Evolutionary conservation across 1,284 basidiomycete genomes (phyloP).

Genomic region (Ceratobasidium sp.): DNA sequence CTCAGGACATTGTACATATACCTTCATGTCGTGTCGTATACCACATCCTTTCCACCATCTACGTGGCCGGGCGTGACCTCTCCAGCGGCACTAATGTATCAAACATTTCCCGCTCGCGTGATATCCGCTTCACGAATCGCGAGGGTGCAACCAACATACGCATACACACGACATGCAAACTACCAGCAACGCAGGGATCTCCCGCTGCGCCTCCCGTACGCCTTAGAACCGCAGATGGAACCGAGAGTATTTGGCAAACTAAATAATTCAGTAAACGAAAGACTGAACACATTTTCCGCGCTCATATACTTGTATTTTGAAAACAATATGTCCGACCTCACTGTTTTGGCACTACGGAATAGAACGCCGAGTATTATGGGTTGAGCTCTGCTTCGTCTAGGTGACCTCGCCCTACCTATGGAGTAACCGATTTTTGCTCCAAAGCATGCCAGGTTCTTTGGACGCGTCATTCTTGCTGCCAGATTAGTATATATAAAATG

Average conservation of each 20-base stretch:
- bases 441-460: conserved; percentile 72
- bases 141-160: conserved; percentile 10
- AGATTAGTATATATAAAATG: conserved; percentile 61
- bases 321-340: conserved; percentile 72
- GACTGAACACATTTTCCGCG: too few species aligned
- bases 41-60: too few species aligned
- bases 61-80: too few species aligned
- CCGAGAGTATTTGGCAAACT: conserved; percentile 1
- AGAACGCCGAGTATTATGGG: conserved; percentile 75
- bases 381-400: conserved; percentile 82
- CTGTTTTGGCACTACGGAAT: conserved; percentile 79
- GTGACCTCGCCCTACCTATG: conserved; percentile 67
- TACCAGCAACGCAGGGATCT: conserved; percentile 10
- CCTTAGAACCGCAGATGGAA: conserved; percentile 1
- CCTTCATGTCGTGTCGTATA: too few species aligned
- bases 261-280: neutral
- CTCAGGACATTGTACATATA: too few species aligned
- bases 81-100: too few species aligned
- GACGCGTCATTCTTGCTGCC: conserved; percentile 84
- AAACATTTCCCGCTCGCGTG: neutral
- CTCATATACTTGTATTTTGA: conserved; percentile 86
- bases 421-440: conserved; percentile 72
- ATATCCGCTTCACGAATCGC: conserved; percentile 29
- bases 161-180: conserved; percentile 3
- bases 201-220: neutral